Base-by-base conservation (phyloP, 2,329 filamentous ascomycete species). In the Aureobasidium sp. region DNA sequence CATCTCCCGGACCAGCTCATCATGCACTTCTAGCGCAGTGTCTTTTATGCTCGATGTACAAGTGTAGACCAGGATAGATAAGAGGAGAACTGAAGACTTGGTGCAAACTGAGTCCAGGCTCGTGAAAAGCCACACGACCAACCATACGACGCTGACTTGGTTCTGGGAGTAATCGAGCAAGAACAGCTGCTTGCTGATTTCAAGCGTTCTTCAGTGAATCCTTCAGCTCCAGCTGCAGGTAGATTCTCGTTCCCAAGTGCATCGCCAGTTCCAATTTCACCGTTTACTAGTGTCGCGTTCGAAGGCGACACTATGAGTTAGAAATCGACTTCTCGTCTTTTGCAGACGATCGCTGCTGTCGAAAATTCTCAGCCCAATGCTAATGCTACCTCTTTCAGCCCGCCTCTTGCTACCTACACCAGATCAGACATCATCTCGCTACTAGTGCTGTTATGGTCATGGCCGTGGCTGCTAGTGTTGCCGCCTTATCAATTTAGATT, bases 401-500 rank as follows among this genome's bases (percentile, higher is more conserved):
- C 53, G 10, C 15, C 51, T 5, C 36, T 55, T 32, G 39, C 53
- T 24, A 36, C 53, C 17, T 57, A 57, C 20, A 57, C 53, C 26
- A 41, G 53, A 10, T 36, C 41, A 12, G 53, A 27, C 2, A 26
- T 44, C 27, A 37, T 5, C 27, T 57, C 20, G 27, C 29, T 12
- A 37, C 39, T 13, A 47, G 41, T 12, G 29, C 10, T 27, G n/a
- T 7, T 5, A 37, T 57, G 39, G 27, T 57, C 20, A 36, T 47
- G 39, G 53, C 53, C 36, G 5, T 57, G 1, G 53, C 53, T 36
- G 20, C 47, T 5, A 29, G 53, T 36, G n/a, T 57, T 29, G 55
- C 43, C 29, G 83, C 39, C 5, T 26, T 56, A 5, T 5, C 44
- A 27, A 34, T 44, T 2, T 34, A 0, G 85, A 10, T 12, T 17